Conservation (phyloP, 352 stramenopile species). For the Phytophthora cryptogea region DNA sequence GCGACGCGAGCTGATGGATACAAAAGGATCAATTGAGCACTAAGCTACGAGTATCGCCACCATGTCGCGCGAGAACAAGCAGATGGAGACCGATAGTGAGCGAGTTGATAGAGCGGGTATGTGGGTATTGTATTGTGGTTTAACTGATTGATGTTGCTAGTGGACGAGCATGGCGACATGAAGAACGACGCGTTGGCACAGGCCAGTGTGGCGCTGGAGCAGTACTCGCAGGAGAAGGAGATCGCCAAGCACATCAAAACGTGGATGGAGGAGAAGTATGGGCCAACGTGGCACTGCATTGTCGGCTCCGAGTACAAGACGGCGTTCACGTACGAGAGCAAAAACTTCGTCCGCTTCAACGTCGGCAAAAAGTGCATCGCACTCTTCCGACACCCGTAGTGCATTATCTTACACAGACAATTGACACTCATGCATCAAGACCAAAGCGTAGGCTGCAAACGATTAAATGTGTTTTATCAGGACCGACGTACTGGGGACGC, state of each 20-base stretch:
- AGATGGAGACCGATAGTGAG: constrained; percentile 84
- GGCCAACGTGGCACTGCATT: constrained; percentile 78
- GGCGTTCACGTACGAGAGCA: constrained; percentile 67
- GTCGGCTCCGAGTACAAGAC: constrained; percentile 57
- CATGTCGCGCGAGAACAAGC: constrained; percentile 73
- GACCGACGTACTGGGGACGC: constrained; percentile 1
- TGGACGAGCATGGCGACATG: constrained; percentile 87
- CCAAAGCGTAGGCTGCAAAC: constrained; percentile 15
- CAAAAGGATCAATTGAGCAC: constrained; percentile 2
- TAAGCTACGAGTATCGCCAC: neutral
- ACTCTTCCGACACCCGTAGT: constrained; percentile 72
- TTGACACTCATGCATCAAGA: neutral
- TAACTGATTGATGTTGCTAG: constrained; percentile 26
- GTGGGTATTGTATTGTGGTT: neutral
- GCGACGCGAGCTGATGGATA: constrained; percentile 15
- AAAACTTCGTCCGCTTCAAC: constrained; percentile 88
- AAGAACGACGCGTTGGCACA: constrained; percentile 80
- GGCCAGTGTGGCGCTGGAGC: constrained; percentile 68
- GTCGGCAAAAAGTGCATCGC: constrained; percentile 88
- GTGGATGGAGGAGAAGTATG: constrained; percentile 74
- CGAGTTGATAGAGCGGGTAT: neutral
- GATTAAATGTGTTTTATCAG: constrained; percentile 26
- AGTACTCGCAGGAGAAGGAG: constrained; percentile 80
- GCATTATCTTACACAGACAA: neutral
- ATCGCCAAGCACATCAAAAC: constrained; percentile 82